These are phyloP conservation scores for Cyclocybe cylindracea DNA, from an alignment of 768 basidiomycete genomes.

Conservation along the genomic window DNA sequence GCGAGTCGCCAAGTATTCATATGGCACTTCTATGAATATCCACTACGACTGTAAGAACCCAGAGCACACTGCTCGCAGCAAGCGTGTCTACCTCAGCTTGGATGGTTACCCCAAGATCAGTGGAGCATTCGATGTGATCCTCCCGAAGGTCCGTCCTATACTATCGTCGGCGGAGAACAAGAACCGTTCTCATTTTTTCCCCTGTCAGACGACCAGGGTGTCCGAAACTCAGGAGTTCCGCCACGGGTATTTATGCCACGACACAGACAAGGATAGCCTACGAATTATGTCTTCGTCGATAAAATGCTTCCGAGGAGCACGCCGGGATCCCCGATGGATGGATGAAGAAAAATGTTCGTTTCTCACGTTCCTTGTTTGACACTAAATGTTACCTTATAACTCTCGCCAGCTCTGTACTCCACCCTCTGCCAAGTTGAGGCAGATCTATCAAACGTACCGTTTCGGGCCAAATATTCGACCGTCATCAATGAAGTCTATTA, in stretches of 20 bases:
- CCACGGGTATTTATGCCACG: conserved; percentile 27
- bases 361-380: not conserved
- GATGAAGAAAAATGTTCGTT: not conserved
- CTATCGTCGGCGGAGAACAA: too few species aligned
- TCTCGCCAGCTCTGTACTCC: not conserved
- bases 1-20: conserved; percentile 20
- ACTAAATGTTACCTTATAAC: too few species aligned
- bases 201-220: conserved; percentile 37
- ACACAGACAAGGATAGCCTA: conserved; percentile 1
- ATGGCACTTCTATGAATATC: conserved; percentile 23
- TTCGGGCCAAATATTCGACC: not conserved
- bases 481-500: conserved; percentile 20
- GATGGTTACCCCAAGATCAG: conserved; percentile 32
- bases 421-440: conserved; percentile 17
- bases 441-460: conserved; percentile 5
- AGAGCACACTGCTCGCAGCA: conserved; percentile 38
- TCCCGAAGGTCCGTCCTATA: conserved; percentile 30
- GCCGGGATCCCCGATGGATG: conserved; percentile 14
- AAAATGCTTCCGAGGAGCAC: conserved; percentile 22
- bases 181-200: not conserved
- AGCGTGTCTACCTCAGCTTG: conserved; percentile 25
- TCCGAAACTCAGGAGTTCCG: conserved; percentile 42
- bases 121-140: conserved; percentile 35
- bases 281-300: conserved; percentile 14
- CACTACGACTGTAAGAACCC: conserved; percentile 29